These are phyloP conservation scores for Globisporangium uncinulatum DNA, from an alignment of 352 stramenopile genomes.

Conservation along the genomic window DNA sequence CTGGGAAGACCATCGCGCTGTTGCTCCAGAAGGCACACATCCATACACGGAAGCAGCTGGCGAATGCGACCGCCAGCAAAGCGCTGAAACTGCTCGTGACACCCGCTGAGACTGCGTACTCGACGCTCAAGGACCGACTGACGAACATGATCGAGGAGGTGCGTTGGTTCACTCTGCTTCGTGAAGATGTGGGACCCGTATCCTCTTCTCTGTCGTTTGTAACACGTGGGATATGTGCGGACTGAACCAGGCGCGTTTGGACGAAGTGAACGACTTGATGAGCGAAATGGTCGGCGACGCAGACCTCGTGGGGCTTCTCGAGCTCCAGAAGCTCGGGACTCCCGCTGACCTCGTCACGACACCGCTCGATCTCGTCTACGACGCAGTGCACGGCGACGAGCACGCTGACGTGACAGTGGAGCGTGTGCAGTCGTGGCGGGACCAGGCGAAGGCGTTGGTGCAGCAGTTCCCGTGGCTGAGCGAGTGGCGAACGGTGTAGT, in stretches of 20 bases:
- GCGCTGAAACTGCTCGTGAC: constrained; percentile 30
- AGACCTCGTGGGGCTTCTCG: constrained; percentile 42
- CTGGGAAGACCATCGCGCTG: constrained; percentile 32
- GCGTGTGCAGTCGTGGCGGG: constrained; percentile 44
- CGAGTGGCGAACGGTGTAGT: constrained; percentile 77
- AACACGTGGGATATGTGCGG: too few relatives aligned
- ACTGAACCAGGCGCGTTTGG: constrained; percentile 40
- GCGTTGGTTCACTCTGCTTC: neutral
- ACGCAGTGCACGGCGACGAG: constrained; percentile 20
- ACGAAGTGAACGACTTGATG: constrained; percentile 82
- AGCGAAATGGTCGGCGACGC: constrained; percentile 49
- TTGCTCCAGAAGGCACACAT: constrained; percentile 42
- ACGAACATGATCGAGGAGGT: constrained; percentile 56
- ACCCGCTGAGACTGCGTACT: constrained; percentile 28
- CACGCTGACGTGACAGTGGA: constrained; percentile 21
- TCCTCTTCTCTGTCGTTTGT: too few relatives aligned
- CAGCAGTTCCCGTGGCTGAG: constrained; percentile 48
- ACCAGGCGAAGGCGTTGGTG: constrained; percentile 31
- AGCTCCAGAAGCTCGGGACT: constrained; percentile 77
- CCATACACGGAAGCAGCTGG: constrained; percentile 51
- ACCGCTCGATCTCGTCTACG: constrained; percentile 59
- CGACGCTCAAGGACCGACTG: constrained; percentile 34
- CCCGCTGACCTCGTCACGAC: constrained; percentile 69
- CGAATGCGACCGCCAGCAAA: constrained; percentile 28
- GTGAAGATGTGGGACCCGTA: too few relatives aligned